Evolutionary conservation across 108 stramenopile genomes (phyloP).

Genomic region (Fragilaria crotonensis): DNA sequence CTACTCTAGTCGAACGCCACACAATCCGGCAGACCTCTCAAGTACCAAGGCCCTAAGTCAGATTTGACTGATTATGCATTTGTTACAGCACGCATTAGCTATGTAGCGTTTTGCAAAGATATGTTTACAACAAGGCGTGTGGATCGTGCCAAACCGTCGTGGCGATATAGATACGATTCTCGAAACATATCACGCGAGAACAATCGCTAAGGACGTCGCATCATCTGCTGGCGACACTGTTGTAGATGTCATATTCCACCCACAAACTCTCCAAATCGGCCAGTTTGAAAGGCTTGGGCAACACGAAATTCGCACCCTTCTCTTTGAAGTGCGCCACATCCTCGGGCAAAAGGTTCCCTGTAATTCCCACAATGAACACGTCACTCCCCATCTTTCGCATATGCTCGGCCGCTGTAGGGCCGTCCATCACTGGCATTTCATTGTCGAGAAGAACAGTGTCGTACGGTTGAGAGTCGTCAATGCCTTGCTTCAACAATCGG

Average conservation of each 20-base stretch:
- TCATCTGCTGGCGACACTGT: no score
- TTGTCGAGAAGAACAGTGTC: slow-evolving; percentile 36
- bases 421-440: slow-evolving; percentile 38
- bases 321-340: slow-evolving; percentile 29
- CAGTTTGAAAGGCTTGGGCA: slow-evolving; percentile 27
- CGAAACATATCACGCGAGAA: no score
- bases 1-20: no score
- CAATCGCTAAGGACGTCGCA: no score
- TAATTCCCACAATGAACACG: slow-evolving; percentile 29
- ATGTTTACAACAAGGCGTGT: no score
- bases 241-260: slow-evolving; percentile 11
- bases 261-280: slow-evolving; percentile 20
- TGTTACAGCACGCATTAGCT: no score
- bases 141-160: no score
- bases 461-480: slow-evolving; percentile 3
- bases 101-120: no score
- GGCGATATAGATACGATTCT: no score
- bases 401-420: slow-evolving; percentile 22
- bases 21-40: no score
- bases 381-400: slow-evolving; percentile 30
- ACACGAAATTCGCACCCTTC: slow-evolving; percentile 28
- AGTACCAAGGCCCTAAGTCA: no score
- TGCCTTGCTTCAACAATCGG: slow-evolving; percentile 12
- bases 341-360: slow-evolving; percentile 32
- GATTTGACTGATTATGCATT: no score